phyloP scores from a whole-genome alignment of 768 basidiomycete genomes.

The Suillus lakei region DNA sequence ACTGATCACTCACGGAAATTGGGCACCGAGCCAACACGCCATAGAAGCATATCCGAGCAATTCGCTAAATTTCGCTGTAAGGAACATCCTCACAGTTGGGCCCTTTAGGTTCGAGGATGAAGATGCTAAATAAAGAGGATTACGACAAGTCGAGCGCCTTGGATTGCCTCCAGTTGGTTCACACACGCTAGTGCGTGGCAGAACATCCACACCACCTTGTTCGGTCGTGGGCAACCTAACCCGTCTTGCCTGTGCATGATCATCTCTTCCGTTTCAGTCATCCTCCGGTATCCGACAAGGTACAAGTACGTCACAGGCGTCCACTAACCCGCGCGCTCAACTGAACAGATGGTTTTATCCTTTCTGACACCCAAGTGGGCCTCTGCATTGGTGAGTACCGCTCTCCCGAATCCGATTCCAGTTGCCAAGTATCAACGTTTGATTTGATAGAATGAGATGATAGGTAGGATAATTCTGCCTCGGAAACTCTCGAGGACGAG shows the following conservation, averaged over 20 bases:
- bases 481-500: neutral
- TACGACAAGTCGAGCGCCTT: constrained; percentile 14
- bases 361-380: neutral
- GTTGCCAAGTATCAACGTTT: neutral
- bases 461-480: neutral
- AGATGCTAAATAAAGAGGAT: neutral
- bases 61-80: constrained; percentile 52
- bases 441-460: neutral
- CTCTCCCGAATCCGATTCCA: neutral
- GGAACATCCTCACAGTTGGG: constrained; percentile 23
- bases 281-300: neutral
- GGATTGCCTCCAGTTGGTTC: constrained; percentile 22
- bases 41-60: constrained; percentile 75
- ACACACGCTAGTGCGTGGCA: constrained; percentile 11
- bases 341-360: neutral
- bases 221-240: neutral
- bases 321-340: neutral
- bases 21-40: constrained; percentile 82
- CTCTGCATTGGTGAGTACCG: neutral
- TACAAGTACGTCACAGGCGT: neutral
- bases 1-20: constrained; percentile 74
- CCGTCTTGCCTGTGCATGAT: neutral
- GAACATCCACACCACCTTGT: neutral
- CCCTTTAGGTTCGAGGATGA: neutral
- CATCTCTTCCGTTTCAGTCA: neutral